Percentiles rank a stretch among this genome's conserved stretches.
These are phyloP conservation scores for Citrullus colocynthis DNA, from an alignment of 306 rosid genomes.

Conservation along the genomic window DNA sequence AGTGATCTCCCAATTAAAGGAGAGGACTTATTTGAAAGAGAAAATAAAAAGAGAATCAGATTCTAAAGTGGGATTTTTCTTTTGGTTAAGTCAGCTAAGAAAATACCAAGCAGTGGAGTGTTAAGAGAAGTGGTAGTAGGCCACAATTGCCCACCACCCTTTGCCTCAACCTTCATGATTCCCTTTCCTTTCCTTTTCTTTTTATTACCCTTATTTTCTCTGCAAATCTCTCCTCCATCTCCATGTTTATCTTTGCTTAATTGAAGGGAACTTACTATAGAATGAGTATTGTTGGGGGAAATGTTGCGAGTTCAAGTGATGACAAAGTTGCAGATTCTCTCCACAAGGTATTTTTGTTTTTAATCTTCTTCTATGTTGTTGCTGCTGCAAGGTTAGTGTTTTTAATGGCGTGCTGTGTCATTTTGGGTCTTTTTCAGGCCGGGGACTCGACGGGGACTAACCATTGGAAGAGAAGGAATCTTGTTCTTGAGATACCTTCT, in stretches of 20 bases:
- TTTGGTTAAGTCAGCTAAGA: not conserved
- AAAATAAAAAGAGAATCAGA: not conserved
- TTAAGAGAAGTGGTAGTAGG: slow-evolving; percentile 21
- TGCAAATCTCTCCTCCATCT: not conserved
- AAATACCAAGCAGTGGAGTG: not conserved
- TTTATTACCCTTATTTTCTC: not conserved
- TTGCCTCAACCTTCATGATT: slow-evolving; percentile 6
- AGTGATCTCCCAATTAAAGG: not conserved
- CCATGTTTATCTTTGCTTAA: not conserved
- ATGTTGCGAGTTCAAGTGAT: slow-evolving; percentile 16
- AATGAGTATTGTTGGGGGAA: slow-evolving; percentile 30
- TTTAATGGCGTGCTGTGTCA: not conserved
- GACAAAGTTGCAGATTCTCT: slow-evolving; percentile 24
- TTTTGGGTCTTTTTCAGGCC: not conserved
- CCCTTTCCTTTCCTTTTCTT: not conserved
- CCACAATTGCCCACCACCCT: slow-evolving; percentile 18
- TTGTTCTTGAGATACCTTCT: slow-evolving; percentile 48
- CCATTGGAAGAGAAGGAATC: slow-evolving; percentile 51
- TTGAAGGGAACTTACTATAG: not conserved
- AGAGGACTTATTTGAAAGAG: not conserved
- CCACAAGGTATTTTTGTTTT: slow-evolving; percentile 35
- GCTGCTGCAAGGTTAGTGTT: too few relatives aligned
- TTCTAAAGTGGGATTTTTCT: not conserved
- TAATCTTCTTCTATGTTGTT: not conserved
- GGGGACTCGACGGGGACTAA: not conserved